phyloP scores from a whole-genome alignment of 208 protist genomes.

The Leishmania aethiopica region DNA sequence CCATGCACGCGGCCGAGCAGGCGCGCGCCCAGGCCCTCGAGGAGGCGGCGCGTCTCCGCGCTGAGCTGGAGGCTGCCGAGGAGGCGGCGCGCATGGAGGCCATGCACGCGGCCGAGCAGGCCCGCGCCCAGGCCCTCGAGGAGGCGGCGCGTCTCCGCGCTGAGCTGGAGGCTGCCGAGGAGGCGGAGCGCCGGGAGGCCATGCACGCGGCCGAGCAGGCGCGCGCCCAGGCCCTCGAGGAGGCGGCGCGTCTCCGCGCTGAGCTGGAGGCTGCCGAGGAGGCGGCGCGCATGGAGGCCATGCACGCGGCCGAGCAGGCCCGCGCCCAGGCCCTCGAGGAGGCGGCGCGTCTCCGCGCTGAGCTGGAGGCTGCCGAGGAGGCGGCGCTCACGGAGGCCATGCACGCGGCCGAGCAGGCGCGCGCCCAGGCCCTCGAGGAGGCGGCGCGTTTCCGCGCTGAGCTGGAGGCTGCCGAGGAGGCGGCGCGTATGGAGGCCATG shows the following conservation, averaged over 20 bases:
- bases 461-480: constrained; percentile 14
- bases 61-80: no score
- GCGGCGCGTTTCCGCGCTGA: background rate
- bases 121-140: background rate
- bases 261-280: background rate
- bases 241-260: background rate
- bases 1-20: background rate
- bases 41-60: constrained; percentile 7
- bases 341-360: no score
- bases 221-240: background rate
- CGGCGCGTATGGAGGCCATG: background rate
- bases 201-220: background rate
- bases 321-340: background rate
- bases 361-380: background rate
- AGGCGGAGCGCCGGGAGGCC: background rate
- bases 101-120: background rate
- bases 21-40: background rate
- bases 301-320: background rate
- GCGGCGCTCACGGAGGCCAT: background rate
- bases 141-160: background rate
- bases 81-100: background rate
- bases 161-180: background rate
- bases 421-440: background rate
- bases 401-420: background rate
- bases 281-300: background rate